Evolutionary conservation across 2,329 filamentous ascomycete genomes (phyloP), one percentile per base, ranked within the genome.

Genomic region (Aurifilum marmelostoma): DNA sequence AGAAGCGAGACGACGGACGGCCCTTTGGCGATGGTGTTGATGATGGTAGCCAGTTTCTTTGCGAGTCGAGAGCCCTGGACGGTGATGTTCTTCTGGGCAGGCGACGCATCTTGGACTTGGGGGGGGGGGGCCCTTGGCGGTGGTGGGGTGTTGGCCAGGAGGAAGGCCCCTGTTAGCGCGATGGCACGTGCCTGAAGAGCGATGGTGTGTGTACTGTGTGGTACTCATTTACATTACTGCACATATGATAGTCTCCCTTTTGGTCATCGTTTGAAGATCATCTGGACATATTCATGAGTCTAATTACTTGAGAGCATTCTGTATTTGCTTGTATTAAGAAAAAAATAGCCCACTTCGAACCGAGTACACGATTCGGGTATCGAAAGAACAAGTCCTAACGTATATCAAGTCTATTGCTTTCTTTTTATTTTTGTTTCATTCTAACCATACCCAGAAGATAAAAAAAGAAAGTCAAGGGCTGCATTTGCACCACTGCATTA

Each of bases 11-110:
- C 3, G 8, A 34, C 3, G 34, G 34, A 34, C 34, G 34, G 34
- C 34, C n/a, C n/a, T n/a, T n/a, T 34, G 34, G 34, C n/a, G 34
- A 34, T 59, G 56, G 56, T 59, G 27, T 9, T 58, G 27, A 27
- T 59, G 56, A 24, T 60, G 56, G 56, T 8, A 18, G 58, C 34
- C 29, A 37, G 58, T 21, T n/a, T 60, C 29, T 60, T n/a, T n/a
- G n/a, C n/a, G 32, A n/a, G 50, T 3, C 24, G 50, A 27, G 50
- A 29, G n/a, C n/a, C 24, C 34, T 34, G 11, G n/a, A 4, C 8
- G 8, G 50, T 54, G 14, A 27, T 27, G 50, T 29, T 54, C 50
- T 54, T 27, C 12, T 54, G 27, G 52, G 52, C 24, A 24, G 24
- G 34, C 34, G n/a, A n/a, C n/a, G 52, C 52, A 56, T 56, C 52